Percentiles rank a stretch among this genome's conserved stretches.
Conservation (phyloP, 768 basidiomycete species). For the Termitomyces sp. region DNA sequence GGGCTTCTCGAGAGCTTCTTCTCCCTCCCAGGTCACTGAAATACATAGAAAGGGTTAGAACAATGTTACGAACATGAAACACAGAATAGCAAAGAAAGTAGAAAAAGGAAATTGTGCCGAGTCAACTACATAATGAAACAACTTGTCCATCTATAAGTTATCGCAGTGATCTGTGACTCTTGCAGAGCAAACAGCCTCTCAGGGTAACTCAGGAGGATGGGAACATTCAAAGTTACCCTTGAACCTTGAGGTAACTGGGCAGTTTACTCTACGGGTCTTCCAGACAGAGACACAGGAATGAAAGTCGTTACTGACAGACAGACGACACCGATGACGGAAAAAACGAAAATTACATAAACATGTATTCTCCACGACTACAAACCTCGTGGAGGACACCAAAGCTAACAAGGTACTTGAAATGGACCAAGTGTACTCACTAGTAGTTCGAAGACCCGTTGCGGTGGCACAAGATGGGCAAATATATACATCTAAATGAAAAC, state of each 20-base stretch:
- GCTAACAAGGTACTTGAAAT: slow-evolving; percentile 24
- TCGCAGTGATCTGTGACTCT: slow-evolving; percentile 14
- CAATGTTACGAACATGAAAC: slow-evolving; percentile 8
- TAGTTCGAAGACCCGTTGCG: slow-evolving; percentile 58
- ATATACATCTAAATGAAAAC: slow-evolving; percentile 44
- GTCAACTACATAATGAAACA: slow-evolving; percentile 2
- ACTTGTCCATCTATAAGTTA: slow-evolving; percentile 8
- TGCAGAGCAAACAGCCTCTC: slow-evolving; percentile 18
- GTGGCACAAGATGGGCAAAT: slow-evolving; percentile 48
- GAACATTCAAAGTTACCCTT: slow-evolving; percentile 17
- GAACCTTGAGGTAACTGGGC: slow-evolving; percentile 13
- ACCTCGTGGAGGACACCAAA: slow-evolving; percentile 21
- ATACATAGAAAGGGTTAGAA: slow-evolving; percentile 16
- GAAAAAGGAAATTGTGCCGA: slow-evolving; percentile 6
- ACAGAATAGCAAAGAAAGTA: neutral
- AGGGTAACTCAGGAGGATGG: slow-evolving; percentile 17
- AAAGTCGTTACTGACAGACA: slow-evolving; percentile 17
- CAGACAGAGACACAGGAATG: slow-evolving; percentile 9
- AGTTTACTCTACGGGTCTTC: slow-evolving; percentile 17
- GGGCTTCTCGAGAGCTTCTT: slow-evolving; percentile 48
- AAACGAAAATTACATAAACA: slow-evolving; percentile 25
- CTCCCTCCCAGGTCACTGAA: slow-evolving; percentile 72
- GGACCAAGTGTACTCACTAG: slow-evolving; percentile 65
- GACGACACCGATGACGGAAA: slow-evolving; percentile 8
- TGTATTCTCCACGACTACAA: slow-evolving; percentile 30